phyloP scores from a whole-genome alignment of 805 yeast species.

The Priceomyces medius region DNA sequence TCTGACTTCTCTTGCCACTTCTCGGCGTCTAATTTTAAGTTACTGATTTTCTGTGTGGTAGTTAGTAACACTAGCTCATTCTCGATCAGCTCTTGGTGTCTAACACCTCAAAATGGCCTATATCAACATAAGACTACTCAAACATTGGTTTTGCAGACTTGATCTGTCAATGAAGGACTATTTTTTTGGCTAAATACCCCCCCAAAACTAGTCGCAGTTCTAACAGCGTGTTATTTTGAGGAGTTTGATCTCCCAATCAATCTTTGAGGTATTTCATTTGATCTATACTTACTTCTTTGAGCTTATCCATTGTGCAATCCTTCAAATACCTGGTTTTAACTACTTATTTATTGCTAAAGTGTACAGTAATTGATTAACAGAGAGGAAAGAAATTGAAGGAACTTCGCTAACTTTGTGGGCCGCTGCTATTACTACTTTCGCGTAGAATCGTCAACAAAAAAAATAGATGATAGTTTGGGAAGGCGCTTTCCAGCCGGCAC shows the following conservation, averaged over 20 bases:
- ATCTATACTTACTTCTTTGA: constrained; percentile 52
- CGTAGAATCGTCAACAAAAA: constrained; percentile 6
- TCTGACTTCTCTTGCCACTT: constrained; percentile 97
- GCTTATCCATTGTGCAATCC: constrained; percentile 49
- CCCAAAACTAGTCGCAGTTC: background rate
- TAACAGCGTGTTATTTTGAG: background rate
- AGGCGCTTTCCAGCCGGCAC: background rate
- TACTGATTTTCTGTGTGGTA: constrained; percentile 66
- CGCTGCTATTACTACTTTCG: constrained; percentile 5
- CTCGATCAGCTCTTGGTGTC: background rate
- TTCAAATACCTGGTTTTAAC: constrained; percentile 4
- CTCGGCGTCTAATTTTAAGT: constrained; percentile 92
- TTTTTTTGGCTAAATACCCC: too few relatives aligned
- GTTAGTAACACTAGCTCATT: constrained; percentile 6
- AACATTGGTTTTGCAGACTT: too few relatives aligned
- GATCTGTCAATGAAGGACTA: too few relatives aligned
- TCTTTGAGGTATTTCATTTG: background rate
- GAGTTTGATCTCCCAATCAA: background rate
- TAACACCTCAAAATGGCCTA: too few relatives aligned
- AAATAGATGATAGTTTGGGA: background rate
- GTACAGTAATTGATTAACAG: constrained; percentile 1
- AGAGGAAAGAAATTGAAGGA: constrained; percentile 2
- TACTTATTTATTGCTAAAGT: constrained; percentile 2
- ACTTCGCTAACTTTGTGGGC: constrained; percentile 1
- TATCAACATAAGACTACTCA: too few relatives aligned